Evolutionary conservation across 176 grass and related monocot genomes (phyloP).

Genomic region (Guadua angustifolia): DNA sequence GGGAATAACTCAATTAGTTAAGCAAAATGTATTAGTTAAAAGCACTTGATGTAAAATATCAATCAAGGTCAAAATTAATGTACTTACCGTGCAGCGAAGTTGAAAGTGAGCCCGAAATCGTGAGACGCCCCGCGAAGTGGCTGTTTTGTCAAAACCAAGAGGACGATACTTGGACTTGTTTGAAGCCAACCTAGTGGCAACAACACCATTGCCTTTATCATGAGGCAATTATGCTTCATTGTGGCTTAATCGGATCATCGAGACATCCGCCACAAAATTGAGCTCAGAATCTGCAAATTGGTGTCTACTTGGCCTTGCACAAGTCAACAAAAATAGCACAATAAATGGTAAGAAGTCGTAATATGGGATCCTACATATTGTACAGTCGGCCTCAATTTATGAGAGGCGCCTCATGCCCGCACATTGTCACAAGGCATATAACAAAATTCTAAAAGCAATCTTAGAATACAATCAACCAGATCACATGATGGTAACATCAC

Average conservation of each 20-base stretch:
- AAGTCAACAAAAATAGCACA: slow-evolving; percentile 29
- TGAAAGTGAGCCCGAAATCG: slow-evolving; percentile 61
- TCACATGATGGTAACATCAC: slow-evolving; percentile 27
- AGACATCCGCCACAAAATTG: slow-evolving; percentile 90
- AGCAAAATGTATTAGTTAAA: slow-evolving; percentile 8
- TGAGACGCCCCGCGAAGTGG: slow-evolving; percentile 57
- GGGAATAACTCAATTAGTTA: slow-evolving; percentile 11
- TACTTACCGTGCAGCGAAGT: slow-evolving; percentile 63
- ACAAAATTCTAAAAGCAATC: background rate
- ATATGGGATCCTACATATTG: background rate
- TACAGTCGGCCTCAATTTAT: slow-evolving; percentile 26
- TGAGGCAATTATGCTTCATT: slow-evolving; percentile 98
- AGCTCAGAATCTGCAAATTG: slow-evolving; percentile 83
- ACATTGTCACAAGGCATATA: slow-evolving; percentile 21
- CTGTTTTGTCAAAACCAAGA: slow-evolving; percentile 67
- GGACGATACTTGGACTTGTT: slow-evolving; percentile 60
- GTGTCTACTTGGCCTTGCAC: slow-evolving; percentile 94
- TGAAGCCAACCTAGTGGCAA: slow-evolving; percentile 59
- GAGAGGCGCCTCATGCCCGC: slow-evolving; percentile 16
- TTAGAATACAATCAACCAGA: slow-evolving; percentile 22
- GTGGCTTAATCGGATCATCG: slow-evolving; percentile 79
- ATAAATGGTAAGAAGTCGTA: slow-evolving; percentile 30
- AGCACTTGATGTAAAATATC: slow-evolving; percentile 18
- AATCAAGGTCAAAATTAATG: slow-evolving; percentile 18
- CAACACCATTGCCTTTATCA: slow-evolving; percentile 91